Base-by-base conservation (phyloP, 2,329 filamentous ascomycete genomes). In the Alternaria postmessia region DNA sequence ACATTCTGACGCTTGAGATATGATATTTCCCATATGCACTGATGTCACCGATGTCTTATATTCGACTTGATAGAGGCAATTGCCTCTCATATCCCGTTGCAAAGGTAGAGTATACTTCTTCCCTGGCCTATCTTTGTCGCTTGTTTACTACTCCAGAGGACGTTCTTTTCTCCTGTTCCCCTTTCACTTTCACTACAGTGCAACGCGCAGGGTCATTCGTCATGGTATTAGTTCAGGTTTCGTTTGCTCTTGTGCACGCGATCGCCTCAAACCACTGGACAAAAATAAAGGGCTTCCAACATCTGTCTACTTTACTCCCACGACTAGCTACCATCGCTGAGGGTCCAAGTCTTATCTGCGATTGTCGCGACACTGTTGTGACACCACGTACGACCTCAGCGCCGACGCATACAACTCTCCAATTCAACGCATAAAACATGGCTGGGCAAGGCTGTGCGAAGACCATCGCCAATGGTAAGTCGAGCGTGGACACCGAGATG, bases 161-260 rank as follows among this genome's bases (percentile, higher is more conserved):
- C 24, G 2, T 1, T 7, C 24, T 26, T 26, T 26, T 26, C 6
- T 0, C 24, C 24, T 26, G 24, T 26, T 26, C 24, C 24, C 1
- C 22, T n/a, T 57, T 57, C 54, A 57, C 46, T 44, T 18, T 57
- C 46, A 51, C 28, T 4, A 32, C 14, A 5, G 3, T 5, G 12
- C 12, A 20, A 47, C 8, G 18, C 12, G 3, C 7, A 41, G 14
- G 11, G 26, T 18, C 14, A 24, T 18, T 5, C 3, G 7, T 14
- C 30, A 36, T 49, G 46, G 28, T 28, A 8, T 44, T 38, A 51
- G 54, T 18, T 12, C 32, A 28, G 12, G 22, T 51, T 34, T 7
- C 30, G 48, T 53, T 57, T 57, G 55, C 49, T 53, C 30, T 41
- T 16, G 18, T 8, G 38, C 51, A 49, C 0, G 18, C 20, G 7